Conservation (phyloP, 2,329 filamentous ascomycete genomes). For the Diplodia intermedia region DNA sequence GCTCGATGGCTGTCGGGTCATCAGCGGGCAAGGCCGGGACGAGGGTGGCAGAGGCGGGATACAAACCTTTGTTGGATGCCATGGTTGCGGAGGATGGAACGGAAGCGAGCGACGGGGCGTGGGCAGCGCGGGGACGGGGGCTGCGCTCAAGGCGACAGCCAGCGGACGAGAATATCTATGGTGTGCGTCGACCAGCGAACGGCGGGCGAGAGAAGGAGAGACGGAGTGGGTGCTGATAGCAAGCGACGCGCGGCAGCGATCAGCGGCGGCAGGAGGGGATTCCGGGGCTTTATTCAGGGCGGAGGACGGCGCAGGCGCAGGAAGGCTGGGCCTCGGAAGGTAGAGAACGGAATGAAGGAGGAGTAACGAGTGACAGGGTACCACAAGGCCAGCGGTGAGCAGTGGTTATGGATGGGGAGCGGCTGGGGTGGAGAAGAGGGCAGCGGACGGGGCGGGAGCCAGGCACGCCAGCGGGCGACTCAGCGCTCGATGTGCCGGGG, state of each 20-base stretch:
- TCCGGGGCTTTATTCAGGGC: constrained; percentile 26
- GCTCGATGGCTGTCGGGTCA: constrained; percentile 43
- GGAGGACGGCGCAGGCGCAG: neutral
- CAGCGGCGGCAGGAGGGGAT: constrained; percentile 19
- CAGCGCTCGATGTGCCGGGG: constrained; percentile 24
- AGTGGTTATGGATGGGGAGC: constrained; percentile 27
- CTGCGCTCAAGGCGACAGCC: constrained; percentile 19
- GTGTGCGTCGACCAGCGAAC: constrained; percentile 29
- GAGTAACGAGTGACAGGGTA: constrained; percentile 30
- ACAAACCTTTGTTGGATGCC: constrained; percentile 25
- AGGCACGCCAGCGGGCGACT: constrained; percentile 24
- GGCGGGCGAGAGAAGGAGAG: constrained; percentile 1
- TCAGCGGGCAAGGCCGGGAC: constrained; percentile 10
- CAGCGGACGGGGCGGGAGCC: constrained; percentile 23
- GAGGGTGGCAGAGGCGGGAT: neutral
- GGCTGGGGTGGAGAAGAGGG: constrained; percentile 27
- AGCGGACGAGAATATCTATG: constrained; percentile 7
- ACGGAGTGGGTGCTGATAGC: neutral
- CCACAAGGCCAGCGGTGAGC: constrained; percentile 27
- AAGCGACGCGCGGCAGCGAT: constrained; percentile 26
- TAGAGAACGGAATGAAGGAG: constrained; percentile 27
- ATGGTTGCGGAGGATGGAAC: constrained; percentile 5
- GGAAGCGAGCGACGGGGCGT: neutral
- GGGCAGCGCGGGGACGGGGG: neutral
- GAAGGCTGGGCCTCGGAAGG: neutral